Conservation (phyloP, 495 filamentous ascomycete genomes). For the Friedmanniomyces endolithicus region DNA sequence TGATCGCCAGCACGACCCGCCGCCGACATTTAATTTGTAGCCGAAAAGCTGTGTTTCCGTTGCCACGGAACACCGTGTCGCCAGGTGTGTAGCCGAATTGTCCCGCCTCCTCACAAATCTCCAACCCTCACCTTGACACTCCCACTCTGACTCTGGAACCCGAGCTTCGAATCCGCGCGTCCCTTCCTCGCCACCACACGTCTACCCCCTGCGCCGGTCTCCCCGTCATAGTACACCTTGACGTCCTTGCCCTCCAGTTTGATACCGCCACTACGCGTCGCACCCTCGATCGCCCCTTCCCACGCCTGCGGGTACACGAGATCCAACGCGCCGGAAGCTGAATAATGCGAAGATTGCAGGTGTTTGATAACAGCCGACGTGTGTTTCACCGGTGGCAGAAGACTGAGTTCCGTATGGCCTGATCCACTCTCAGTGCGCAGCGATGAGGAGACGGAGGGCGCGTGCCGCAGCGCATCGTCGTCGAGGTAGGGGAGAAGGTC, state of each 20-base stretch:
- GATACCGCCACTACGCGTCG: conserved; percentile 1
- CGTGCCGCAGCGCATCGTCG: not conserved
- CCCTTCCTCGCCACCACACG: conserved; percentile 3
- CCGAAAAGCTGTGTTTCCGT: too few relatives aligned
- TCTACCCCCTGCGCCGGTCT: not conserved
- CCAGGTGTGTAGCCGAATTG: too few relatives aligned
- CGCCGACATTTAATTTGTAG: too few relatives aligned
- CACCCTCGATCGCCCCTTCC: conserved; percentile 21
- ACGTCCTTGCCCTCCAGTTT: conserved; percentile 1
- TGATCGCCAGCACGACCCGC: too few relatives aligned
- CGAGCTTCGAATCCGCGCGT: conserved; percentile 3
- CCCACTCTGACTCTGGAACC: not conserved
- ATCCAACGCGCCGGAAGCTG: conserved; percentile 18
- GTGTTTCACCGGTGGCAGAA: conserved; percentile 16
- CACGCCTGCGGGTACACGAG: conserved; percentile 28
- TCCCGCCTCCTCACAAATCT: not conserved
- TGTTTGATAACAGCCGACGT: conserved; percentile 7
- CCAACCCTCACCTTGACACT: conserved; percentile 1
- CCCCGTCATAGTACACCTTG: not conserved
- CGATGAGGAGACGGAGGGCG: not conserved
- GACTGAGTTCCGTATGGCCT: conserved; percentile 14
- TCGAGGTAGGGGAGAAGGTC: conserved; percentile 22
- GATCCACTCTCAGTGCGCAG: conserved; percentile 20
- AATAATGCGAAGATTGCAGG: conserved; percentile 21
- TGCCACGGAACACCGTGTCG: too few relatives aligned